Base-by-base conservation (phyloP, 768 basidiomycete species). In the Tricholoma saponaceum region DNA sequence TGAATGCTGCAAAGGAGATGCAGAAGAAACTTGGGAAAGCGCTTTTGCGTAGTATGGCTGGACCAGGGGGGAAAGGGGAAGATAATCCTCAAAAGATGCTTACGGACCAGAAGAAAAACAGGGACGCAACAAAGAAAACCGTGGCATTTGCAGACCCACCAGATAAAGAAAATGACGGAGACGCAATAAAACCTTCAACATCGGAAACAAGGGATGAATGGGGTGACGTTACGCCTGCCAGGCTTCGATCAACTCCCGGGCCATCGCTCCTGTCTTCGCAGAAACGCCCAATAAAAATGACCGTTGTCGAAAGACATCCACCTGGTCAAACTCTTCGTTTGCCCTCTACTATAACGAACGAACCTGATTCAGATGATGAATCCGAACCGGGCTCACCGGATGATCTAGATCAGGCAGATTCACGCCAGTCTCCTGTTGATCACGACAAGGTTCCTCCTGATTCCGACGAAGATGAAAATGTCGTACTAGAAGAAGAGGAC, bases 21-120 rank as follows among this genome's bases (percentile, higher is more conserved):
- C 88, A 90, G 68, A 87, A 83, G 75, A 89, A 83, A 72, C 89
- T 92, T 87, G 90, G 89, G 2, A 83, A 79, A 62, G 83, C 87
- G 0, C 74, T 92, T 37, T 57, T 91, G 39, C 69, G 70, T 47
- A 78, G 78, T 56, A 66, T 81, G 55, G 69, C 76, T 5, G 69
- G 77, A 46, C 69, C 74, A 16, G 74, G 70, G 52, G 74, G 75
- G 55, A 64, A 71, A 35, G 78, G 72, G 33, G 72, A 75, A 47
- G 26, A 69, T 71, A 52, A 73, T 67, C 65, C 1, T 66, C 71
- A 52, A 68, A 74, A 52, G 4, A 66, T 73, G 22, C 67, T 64
- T 26, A 70, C 72, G n/a, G 69, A 70, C 47, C 62, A 63, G 56
- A 54, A 47, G 64, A 60, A 59, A 53, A 54, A 57, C 2, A 46